Evolutionary conservation across 768 basidiomycete genomes (phyloP), one percentile per base, ranked within the genome.

Genomic region (Amanita molliuscula): DNA sequence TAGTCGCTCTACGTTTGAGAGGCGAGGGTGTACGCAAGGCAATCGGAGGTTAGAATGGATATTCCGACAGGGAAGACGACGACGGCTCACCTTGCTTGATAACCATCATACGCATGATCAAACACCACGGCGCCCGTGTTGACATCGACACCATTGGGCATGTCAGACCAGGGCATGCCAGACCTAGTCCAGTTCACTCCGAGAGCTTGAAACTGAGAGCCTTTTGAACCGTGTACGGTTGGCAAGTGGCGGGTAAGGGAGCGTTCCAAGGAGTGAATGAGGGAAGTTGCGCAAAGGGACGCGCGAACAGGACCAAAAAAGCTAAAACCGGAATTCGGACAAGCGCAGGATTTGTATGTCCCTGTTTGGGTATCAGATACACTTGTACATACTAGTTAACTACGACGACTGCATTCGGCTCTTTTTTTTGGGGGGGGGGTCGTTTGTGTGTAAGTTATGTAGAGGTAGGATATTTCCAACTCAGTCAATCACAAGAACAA

Each of bases 21-120:
- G 7, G 13, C 23, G 28, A 20, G 5, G n/a, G 31, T 26, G 47
- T 28, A 41, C 16, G 26, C 11, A 26, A 8, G 48, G 50, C 10
- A 21, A 20, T n/a, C n/a, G 18, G 38, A n/a, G 1, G 16, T 11
- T 20, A 11, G 38, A 6, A 20, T 20, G 16, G n/a, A 45, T 11
- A 29, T 13, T 7, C 5, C 10, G 29, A 43, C 18, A 35, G 18
- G 23, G 49, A 42, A 33, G 31, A 23, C 45, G 48, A 48, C 38
- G 44, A 46, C 48, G 28, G 46, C 47, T 42, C 21, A 40, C 58
- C 55, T 53, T 54, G 50, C 53, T 42, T 58, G 54, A 44, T 53
- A 55, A 8, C 40, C 36, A 64, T 46, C 66, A 61, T 3, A 65
- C 67, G 1, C 65, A 66, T 10, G 61, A 55, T 13, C 59, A 15